Percentiles rank a stretch among this genome's conserved stretches.
phyloP scores from a whole-genome alignment of 202 grass and related monocot genomes.

The Setaria italica region DNA sequence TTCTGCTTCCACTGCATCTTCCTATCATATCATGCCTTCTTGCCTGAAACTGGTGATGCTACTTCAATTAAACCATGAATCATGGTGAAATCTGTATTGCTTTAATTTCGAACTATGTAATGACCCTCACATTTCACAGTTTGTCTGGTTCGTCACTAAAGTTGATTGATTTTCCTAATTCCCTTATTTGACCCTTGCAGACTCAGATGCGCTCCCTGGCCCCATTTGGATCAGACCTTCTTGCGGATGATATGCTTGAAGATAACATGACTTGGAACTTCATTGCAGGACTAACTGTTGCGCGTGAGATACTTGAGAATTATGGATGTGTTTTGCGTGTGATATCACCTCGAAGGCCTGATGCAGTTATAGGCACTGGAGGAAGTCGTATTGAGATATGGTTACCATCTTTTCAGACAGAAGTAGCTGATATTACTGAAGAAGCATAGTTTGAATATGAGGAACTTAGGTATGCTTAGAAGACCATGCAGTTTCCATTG shows the following conservation, averaged over 20 bases:
- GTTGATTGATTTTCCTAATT: background rate
- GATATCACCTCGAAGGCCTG: constrained; percentile 59
- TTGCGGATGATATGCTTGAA: constrained; percentile 70
- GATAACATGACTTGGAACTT: constrained; percentile 93
- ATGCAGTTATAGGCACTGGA: constrained; percentile 59
- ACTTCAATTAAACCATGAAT: background rate
- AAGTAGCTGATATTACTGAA: constrained; percentile 8
- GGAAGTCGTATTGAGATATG: constrained; percentile 76
- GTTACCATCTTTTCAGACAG: constrained; percentile 65
- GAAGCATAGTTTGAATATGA: background rate
- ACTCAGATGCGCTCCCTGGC: constrained; percentile 70
- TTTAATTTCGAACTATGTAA: constrained; percentile 5
- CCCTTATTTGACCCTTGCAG: constrained; percentile 36
- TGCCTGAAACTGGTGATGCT: background rate
- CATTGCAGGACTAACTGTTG: constrained; percentile 70
- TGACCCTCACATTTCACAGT: background rate
- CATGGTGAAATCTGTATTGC: background rate
- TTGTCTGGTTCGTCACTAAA: background rate
- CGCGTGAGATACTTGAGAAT: constrained; percentile 72
- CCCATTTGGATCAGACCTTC: constrained; percentile 71
- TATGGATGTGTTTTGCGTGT: constrained; percentile 78
- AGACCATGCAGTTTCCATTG: background rate
- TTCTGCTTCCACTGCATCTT: background rate
- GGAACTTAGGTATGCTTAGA: constrained; percentile 8
- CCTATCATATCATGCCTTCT: background rate